Conservation (phyloP, 805 yeast species). For the Starmerella gropengiesseri region DNA sequence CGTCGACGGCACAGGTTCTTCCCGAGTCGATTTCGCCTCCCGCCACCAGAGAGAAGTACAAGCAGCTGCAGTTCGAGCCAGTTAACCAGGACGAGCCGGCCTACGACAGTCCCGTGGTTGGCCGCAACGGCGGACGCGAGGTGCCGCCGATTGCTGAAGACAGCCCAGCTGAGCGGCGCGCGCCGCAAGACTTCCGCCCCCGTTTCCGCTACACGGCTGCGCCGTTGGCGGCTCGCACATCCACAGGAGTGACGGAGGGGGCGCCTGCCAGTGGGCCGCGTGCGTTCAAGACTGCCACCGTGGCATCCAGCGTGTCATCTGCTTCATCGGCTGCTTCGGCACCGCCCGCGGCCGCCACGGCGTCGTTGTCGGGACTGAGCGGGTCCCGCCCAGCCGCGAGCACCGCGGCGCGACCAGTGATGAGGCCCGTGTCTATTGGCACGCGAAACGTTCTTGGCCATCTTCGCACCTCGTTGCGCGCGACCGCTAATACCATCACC, state of each 20-base stretch:
- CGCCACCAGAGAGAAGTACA: constrained; percentile 76
- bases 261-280: neutral
- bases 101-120: constrained; percentile 26
- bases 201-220: constrained; percentile 12
- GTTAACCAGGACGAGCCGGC: constrained; percentile 15
- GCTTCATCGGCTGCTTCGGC: neutral
- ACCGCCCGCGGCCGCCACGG: neutral
- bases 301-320: neutral
- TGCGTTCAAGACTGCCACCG: too few species aligned
- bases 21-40: constrained; percentile 91
- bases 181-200: constrained; percentile 8
- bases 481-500: constrained; percentile 10
- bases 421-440: constrained; percentile 14
- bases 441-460: constrained; percentile 10
- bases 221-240: constrained; percentile 15
- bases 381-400: constrained; percentile 2
- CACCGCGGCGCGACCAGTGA: constrained; percentile 9
- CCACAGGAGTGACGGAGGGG: constrained; percentile 5
- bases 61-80: constrained; percentile 25
- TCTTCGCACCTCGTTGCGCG: constrained; percentile 14
- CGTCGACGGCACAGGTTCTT: constrained; percentile 38
- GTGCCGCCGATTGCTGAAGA: constrained; percentile 1
- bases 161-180: constrained; percentile 9
- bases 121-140: constrained; percentile 14
- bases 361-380: constrained; percentile 2